Percentiles rank a stretch among this genome's conserved stretches.
These are phyloP conservation scores for Sclerotinia nivalis DNA, from an alignment of 2,329 filamentous ascomycete genomes.

Conservation along the genomic window DNA sequence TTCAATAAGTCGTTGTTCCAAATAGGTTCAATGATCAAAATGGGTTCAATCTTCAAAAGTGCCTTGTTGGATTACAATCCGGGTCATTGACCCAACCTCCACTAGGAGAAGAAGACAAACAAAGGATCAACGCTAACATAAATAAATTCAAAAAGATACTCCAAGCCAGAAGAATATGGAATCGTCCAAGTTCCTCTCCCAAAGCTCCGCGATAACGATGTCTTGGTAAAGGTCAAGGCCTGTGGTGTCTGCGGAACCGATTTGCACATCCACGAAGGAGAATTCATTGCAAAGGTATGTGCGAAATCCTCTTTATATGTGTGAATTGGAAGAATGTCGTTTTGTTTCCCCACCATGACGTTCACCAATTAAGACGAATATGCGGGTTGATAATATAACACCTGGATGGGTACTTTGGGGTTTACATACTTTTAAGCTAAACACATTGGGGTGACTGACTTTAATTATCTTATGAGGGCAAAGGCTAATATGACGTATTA, in stretches of 20 bases:
- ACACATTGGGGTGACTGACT: background rate
- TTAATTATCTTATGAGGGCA: constrained; percentile 23
- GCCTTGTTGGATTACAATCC: no score
- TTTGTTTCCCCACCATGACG: constrained; percentile 26
- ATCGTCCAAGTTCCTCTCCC: constrained; percentile 65
- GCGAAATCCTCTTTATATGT: constrained; percentile 28
- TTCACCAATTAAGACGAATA: constrained; percentile 14
- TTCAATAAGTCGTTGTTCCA: no score
- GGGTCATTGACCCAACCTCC: background rate
- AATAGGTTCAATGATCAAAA: no score
- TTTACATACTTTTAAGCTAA: constrained; percentile 19
- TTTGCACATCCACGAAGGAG: constrained; percentile 65
- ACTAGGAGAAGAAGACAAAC: background rate
- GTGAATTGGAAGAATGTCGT: background rate
- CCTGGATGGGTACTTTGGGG: constrained; percentile 34
- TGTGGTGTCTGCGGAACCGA: constrained; percentile 57
- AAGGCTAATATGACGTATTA: constrained; percentile 25
- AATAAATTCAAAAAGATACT: constrained; percentile 48
- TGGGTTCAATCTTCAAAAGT: no score
- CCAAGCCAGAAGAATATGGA: constrained; percentile 61
- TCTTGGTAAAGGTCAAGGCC: constrained; percentile 64
- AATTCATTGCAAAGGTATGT: constrained; percentile 59
- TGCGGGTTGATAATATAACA: constrained; percentile 17
- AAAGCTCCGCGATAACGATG: constrained; percentile 36
- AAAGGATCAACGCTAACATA: background rate